Base-by-base conservation (phyloP, 129 eudicot species). In the Artemisia annua region DNA sequence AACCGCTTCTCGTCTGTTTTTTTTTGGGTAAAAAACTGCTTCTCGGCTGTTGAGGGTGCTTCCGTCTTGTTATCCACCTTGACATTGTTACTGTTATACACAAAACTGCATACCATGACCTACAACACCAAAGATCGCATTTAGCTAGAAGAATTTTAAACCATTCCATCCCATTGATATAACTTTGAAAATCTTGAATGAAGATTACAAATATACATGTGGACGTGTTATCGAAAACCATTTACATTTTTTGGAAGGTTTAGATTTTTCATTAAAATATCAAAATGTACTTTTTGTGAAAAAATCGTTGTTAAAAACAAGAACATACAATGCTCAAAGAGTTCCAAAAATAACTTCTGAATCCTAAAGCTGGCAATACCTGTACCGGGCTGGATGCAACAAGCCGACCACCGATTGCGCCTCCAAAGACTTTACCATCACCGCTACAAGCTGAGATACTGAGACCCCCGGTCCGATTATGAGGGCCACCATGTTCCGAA, bases 31-130 rank as follows among this genome's bases (percentile, higher is more conserved):
- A 24, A 24, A 24, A 66, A 55, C 70, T 58, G 48, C 14, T 66
- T 79, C 5, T 77, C 80, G 2, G 75, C 90, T 57, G 67, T 70
- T 1, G 77, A 48, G 48, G 58, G 77, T 20, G 80, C 63, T 53
- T 89, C 89, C n/a, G 75, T 7, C 66, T 63, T 83, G 76, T 51
- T 50, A 83, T 89, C 87, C 1, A 67, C 65, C 81, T 88, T 89
- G 2, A 82, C 16, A 66, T 81, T 79, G 66, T 87, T 86, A 48
- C 80, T 81, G 67, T 94, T 87, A 19, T 89, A 83, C 11, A 92
- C 89, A 49, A 89, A 92, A 77, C 96, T 89, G 87, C 96, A 87
- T 6, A 84, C 89, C 66, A 92, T 83, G 15, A 84, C 96, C 98
- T 92, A 88, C 69, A 86, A 48, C 28, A 78, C 63, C 63, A 69